Base-by-base conservation (phyloP, 768 basidiomycete genomes). In the Pleurotus tuber-regium region DNA sequence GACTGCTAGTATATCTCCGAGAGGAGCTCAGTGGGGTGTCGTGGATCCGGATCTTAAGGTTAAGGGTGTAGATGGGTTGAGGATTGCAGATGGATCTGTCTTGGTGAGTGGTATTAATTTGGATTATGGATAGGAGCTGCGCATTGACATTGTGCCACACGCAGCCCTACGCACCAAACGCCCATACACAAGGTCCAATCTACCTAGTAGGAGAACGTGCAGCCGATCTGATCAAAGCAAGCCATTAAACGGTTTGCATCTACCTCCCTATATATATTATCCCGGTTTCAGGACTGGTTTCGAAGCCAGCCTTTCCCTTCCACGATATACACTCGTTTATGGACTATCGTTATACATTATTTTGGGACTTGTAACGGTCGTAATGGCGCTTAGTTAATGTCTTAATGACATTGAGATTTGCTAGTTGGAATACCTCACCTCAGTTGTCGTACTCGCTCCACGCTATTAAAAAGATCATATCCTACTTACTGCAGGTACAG, bases 1-100 rank as follows among this genome's bases (percentile, higher is more conserved):
- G 10, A 70, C 68, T 0, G 69, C 70, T 2, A 59, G 56, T 7
- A 70, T 74, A 63, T 67, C 69, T 14, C 53, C 63, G 0, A 28
- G 50, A n/a, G 52, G 54, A n/a, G 66, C 69, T 3, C 36, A 48
- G 2, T 57, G 52, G 33, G 72, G 72, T 24, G 73, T 72, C 18
- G 67, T 73, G 8, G 66, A 73, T 50, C 63, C 70, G 7, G 61
- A 72, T 46, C 57, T 76, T 19, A 55, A 50, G 4, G 63, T 77
- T 5, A 74, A 75, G 53, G 65, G 67, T 24, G 41, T 43, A 8
- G n/a, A 43, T 6, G 41, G 41, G 2, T 10, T 43, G 1, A 16
- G 41, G 11, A 43, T 43, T 26, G 41, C 25, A 21, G 41, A 43
- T 43, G 41, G n/a, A 11, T 43, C 41, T n/a, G 41, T 43, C 10